Evolutionary conservation across 768 basidiomycete genomes (phyloP).

Genomic region (Plicaturopsis crispa): DNA sequence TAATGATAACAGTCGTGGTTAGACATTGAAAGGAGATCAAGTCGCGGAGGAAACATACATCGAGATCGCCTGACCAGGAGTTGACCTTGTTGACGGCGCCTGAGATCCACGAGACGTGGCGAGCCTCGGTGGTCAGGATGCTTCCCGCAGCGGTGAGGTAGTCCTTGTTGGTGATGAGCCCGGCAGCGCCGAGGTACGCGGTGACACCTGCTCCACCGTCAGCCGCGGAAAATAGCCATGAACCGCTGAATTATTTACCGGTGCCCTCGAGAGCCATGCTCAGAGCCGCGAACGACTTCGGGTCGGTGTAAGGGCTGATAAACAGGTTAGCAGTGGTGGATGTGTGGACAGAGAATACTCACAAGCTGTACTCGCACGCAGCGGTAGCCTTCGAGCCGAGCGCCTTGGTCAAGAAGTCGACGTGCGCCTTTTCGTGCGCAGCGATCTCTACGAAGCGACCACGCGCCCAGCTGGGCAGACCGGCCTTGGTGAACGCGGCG

Average conservation of each 20-base stretch:
- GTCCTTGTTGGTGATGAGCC: conserved; percentile 33
- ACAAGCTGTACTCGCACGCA: conserved; percentile 59
- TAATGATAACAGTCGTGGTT: conserved; percentile 8
- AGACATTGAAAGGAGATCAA: neutral
- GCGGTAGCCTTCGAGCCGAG: conserved; percentile 36
- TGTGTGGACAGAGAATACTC: conserved; percentile 10
- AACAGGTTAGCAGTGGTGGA: conserved; percentile 2
- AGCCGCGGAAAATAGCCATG: neutral
- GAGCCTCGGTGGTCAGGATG: conserved; percentile 48
- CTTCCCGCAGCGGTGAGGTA: conserved; percentile 35
- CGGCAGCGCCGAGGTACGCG: conserved; percentile 40
- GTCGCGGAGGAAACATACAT: conserved; percentile 27
- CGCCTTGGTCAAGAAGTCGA: conserved; percentile 38
- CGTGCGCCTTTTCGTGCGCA: conserved; percentile 34
- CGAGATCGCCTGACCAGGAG: conserved; percentile 54
- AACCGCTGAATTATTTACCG: conserved; percentile 18
- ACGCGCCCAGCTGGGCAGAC: conserved; percentile 27
- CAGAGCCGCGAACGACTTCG: conserved; percentile 39
- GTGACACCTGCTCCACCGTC: conserved; percentile 23
- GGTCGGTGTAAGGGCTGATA: conserved; percentile 34
- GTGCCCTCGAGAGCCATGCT: conserved; percentile 47
- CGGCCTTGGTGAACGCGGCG: conserved; percentile 27
- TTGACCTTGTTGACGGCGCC: conserved; percentile 37
- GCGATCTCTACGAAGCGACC: conserved; percentile 27
- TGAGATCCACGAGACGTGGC: conserved; percentile 56